phyloP scores from a whole-genome alignment of 176 grass and related monocot genomes.

The Pharus latifolius region DNA sequence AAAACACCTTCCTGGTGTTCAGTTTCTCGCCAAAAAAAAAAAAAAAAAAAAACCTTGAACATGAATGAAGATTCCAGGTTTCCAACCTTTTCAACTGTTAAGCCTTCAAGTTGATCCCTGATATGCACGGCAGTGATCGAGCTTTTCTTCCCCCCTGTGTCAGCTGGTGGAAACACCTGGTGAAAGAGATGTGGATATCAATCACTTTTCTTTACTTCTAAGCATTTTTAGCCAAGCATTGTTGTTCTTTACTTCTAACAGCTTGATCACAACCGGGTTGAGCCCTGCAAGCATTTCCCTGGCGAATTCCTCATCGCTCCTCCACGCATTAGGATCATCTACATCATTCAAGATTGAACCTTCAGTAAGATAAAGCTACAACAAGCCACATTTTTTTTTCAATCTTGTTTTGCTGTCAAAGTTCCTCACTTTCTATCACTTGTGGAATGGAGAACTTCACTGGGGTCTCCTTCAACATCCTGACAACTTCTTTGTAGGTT shows the following conservation, averaged over 20 bases:
- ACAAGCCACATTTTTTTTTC: too few species aligned
- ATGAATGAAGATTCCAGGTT: background rate
- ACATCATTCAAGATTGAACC: background rate
- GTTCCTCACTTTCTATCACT: conserved; percentile 66
- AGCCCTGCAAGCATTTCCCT: conserved; percentile 90
- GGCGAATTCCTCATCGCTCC: conserved; percentile 76
- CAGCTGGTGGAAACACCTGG: conserved; percentile 59
- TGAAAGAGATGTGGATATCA: background rate
- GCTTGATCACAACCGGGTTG: conserved; percentile 61
- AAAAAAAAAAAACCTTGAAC: too few species aligned
- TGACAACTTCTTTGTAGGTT: conserved; percentile 45
- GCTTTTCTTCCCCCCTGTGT: conserved; percentile 43
- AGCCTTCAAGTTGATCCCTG: conserved; percentile 26
- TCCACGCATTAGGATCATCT: conserved; percentile 73
- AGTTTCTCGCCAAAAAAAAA: too few species aligned
- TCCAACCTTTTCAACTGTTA: conserved; percentile 30
- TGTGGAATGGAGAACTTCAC: conserved; percentile 65
- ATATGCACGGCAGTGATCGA: conserved; percentile 31
- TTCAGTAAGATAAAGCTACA: background rate
- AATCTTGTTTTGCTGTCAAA: too few species aligned
- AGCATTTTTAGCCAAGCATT: background rate
- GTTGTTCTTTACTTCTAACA: conserved; percentile 31
- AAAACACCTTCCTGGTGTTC: too few species aligned
- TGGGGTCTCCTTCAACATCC: conserved; percentile 49
- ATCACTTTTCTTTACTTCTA: background rate